These are phyloP conservation scores for Trapa bicornis DNA, from an alignment of 345 rosid genomes.

Conservation along the genomic window DNA sequence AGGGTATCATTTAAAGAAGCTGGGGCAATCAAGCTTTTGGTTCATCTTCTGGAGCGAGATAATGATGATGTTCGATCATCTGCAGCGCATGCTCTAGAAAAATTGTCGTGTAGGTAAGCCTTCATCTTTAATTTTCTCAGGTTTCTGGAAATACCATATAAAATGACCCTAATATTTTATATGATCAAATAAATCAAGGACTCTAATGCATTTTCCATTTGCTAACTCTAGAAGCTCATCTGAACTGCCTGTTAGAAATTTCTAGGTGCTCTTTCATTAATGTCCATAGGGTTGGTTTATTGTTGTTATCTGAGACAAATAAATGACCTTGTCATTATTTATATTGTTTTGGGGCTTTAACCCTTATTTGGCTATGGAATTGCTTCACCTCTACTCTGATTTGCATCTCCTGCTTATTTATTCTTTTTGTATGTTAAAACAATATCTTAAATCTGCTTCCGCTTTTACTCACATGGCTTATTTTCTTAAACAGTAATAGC, in stretches of 20 bases:
- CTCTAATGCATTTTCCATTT: background rate
- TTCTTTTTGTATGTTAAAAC: background rate
- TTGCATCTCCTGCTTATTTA: background rate
- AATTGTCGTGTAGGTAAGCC: conserved; percentile 57
- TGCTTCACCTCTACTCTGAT: background rate
- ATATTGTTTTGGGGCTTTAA: background rate
- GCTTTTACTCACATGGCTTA: background rate
- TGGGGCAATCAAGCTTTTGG: conserved; percentile 60
- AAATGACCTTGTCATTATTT: background rate
- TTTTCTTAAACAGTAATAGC: conserved; percentile 31
- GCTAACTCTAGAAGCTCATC: background rate
- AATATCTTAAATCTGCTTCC: background rate
- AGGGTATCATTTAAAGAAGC: conserved; percentile 75
- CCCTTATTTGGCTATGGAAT: background rate
- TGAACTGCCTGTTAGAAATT: background rate
- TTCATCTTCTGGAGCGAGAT: conserved; percentile 52
- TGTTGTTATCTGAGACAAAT: background rate
- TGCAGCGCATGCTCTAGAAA: conserved; percentile 51
- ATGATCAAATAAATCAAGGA: background rate
- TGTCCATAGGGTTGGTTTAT: background rate
- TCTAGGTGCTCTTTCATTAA: background rate
- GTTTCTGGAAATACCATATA: background rate
- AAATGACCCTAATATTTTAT: background rate
- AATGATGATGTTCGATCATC: conserved; percentile 41
- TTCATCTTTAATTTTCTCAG: background rate